phyloP scores from a whole-genome alignment of 2,329 filamentous ascomycete species.

The Penicillium occitanis region DNA sequence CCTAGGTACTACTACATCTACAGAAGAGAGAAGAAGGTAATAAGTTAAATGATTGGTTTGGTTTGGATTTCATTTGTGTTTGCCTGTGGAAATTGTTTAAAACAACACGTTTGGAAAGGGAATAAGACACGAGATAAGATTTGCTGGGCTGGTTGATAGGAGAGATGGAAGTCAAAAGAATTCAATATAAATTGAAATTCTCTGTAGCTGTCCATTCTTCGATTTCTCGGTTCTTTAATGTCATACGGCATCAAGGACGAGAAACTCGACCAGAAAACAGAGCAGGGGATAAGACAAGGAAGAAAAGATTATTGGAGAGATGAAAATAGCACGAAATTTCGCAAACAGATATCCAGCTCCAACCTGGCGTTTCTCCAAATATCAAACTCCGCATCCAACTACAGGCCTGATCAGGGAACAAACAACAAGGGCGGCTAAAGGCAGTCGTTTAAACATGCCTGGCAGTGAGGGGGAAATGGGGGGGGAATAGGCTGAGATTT shows the following conservation, averaged over 20 bases:
- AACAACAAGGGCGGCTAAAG: slow-evolving; percentile 37
- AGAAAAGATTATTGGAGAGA: slow-evolving; percentile 18
- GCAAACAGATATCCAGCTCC: slow-evolving; percentile 32
- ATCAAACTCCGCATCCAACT: slow-evolving; percentile 46
- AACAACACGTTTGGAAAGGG: slow-evolving; percentile 11
- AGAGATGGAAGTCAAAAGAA: background rate
- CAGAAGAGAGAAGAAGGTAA: background rate
- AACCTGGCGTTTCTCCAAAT: slow-evolving; percentile 42
- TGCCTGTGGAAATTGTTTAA: slow-evolving; percentile 5
- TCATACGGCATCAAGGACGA: background rate
- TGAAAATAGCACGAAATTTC: slow-evolving; percentile 15
- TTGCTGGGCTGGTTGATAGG: background rate
- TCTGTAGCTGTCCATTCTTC: background rate
- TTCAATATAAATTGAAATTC: background rate
- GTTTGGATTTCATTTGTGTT: slow-evolving; percentile 10
- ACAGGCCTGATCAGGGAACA: slow-evolving; percentile 28
- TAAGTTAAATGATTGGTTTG: slow-evolving; percentile 14
- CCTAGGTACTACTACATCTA: background rate
- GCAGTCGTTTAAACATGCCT: slow-evolving; percentile 27
- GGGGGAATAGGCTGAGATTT: background rate
- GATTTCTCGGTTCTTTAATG: background rate
- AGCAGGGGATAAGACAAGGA: slow-evolving; percentile 12
- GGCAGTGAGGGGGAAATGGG: background rate
- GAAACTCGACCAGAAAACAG: background rate
- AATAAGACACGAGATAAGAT: slow-evolving; percentile 29